Evolutionary conservation across 1,284 basidiomycete genomes (phyloP).

Genomic region (Microbotryum violaceum): DNA sequence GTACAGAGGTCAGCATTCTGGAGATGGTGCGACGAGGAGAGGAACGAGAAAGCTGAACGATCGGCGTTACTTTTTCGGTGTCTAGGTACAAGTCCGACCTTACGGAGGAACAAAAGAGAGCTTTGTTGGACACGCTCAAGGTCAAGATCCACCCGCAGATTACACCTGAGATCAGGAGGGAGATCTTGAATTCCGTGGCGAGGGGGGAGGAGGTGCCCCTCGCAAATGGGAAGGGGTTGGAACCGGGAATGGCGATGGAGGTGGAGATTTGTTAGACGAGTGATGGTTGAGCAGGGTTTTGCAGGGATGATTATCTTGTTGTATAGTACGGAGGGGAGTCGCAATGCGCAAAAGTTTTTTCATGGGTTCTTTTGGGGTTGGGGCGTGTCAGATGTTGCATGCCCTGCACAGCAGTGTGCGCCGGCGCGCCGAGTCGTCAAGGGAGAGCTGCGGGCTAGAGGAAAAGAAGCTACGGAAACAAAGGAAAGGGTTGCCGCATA

Average conservation of each 20-base stretch:
- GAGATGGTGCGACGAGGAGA: not conserved
- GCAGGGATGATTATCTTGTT: not conserved
- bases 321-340: not conserved
- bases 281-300: not conserved
- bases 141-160: constrained; percentile 83
- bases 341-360: too few relatives aligned
- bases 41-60: not conserved
- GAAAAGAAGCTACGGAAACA: too few relatives aligned
- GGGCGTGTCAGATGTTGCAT: too few relatives aligned
- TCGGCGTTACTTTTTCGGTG: not conserved
- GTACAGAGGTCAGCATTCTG: constrained; percentile 65
- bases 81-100: constrained; percentile 87
- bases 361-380: too few relatives aligned
- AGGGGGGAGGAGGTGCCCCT: constrained; percentile 42
- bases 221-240: constrained; percentile 13
- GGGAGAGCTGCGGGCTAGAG: too few relatives aligned
- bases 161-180: constrained; percentile 79
- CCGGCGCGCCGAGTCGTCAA: too few relatives aligned
- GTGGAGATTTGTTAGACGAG: constrained; percentile 27
- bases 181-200: constrained; percentile 52
- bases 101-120: constrained; percentile 95
- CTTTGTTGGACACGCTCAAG: constrained; percentile 85
- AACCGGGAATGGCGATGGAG: constrained; percentile 15
- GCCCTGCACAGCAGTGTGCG: too few relatives aligned
- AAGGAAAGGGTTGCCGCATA: too few relatives aligned